Percentiles rank a stretch among this genome's conserved stretches.
Evolutionary conservation across 2,329 filamentous ascomycete species (phyloP).

Genomic region (Penicillium fuscoglaucum): DNA sequence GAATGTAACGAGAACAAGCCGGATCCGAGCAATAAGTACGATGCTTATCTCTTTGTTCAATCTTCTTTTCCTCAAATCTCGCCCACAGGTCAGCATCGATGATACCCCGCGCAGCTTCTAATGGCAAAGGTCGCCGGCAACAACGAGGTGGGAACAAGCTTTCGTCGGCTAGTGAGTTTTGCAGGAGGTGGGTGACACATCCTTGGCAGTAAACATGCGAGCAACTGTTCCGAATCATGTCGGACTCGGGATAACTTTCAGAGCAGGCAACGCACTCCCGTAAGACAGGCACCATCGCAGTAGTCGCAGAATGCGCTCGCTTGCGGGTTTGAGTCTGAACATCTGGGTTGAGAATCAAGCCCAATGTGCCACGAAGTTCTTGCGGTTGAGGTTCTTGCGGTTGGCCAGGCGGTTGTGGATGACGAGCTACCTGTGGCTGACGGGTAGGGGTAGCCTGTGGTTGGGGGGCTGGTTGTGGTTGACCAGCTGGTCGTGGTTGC

Average conservation of each 20-base stretch:
- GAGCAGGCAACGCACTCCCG: slow-evolving; percentile 13
- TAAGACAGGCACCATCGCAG: neutral
- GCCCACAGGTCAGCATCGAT: slow-evolving; percentile 7
- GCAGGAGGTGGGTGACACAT: slow-evolving; percentile 24
- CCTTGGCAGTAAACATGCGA: slow-evolving; percentile 26
- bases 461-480: too few species aligned
- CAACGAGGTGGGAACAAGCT: slow-evolving; percentile 32
- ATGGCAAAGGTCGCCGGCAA: slow-evolving; percentile 25
- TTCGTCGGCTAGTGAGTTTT: slow-evolving; percentile 23
- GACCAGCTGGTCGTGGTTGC: too few species aligned
- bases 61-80: slow-evolving; percentile 21
- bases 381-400: neutral
- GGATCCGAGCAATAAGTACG: slow-evolving; percentile 30
- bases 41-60: slow-evolving; percentile 26
- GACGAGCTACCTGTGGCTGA: too few species aligned
- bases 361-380: neutral
- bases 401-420: too few species aligned
- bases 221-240: slow-evolving; percentile 13
- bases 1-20: slow-evolving; percentile 29
- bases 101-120: slow-evolving; percentile 7
- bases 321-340: too few species aligned
- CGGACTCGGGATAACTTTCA: neutral
- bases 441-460: too few species aligned
- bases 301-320: neutral
- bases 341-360: neutral